These are phyloP conservation scores for Chrysanthemum makinoi DNA, from an alignment of 129 eudicot genomes.

Conservation along the genomic window DNA sequence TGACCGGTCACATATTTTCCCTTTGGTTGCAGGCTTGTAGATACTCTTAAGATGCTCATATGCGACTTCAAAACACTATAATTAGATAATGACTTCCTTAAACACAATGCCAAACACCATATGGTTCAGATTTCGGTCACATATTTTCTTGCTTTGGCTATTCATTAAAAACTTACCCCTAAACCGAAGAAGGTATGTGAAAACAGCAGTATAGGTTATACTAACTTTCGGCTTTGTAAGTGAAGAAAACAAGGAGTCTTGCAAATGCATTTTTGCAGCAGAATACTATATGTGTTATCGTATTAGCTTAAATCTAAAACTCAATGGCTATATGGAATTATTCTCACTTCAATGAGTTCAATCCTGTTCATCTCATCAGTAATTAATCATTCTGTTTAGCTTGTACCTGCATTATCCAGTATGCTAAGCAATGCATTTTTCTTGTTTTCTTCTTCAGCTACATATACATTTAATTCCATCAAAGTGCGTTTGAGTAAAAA, in stretches of 20 bases:
- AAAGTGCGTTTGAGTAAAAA: slow-evolving; percentile 10
- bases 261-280: neutral
- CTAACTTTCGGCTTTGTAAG: too few relatives aligned
- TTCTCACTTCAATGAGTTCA: too few relatives aligned
- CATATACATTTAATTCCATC: slow-evolving; percentile 26
- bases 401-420: too few relatives aligned
- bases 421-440: neutral
- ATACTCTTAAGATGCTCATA: too few relatives aligned
- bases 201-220: neutral
- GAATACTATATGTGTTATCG: neutral
- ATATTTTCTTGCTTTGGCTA: neutral
- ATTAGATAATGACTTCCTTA: neutral
- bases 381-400: too few relatives aligned
- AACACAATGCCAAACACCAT: neutral
- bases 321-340: too few relatives aligned
- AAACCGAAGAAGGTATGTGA: neutral
- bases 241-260: neutral
- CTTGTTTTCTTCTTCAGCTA: slow-evolving; percentile 25
- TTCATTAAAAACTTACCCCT: neutral
- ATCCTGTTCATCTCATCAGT: too few relatives aligned
- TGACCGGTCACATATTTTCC: too few relatives aligned
- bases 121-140: neutral
- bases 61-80: neutral
- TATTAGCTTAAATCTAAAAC: too few relatives aligned
- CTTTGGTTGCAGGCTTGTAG: too few relatives aligned